Evolutionary conservation across 805 yeast genomes (phyloP).

Genomic region (Zygoascus flipseniorum): DNA sequence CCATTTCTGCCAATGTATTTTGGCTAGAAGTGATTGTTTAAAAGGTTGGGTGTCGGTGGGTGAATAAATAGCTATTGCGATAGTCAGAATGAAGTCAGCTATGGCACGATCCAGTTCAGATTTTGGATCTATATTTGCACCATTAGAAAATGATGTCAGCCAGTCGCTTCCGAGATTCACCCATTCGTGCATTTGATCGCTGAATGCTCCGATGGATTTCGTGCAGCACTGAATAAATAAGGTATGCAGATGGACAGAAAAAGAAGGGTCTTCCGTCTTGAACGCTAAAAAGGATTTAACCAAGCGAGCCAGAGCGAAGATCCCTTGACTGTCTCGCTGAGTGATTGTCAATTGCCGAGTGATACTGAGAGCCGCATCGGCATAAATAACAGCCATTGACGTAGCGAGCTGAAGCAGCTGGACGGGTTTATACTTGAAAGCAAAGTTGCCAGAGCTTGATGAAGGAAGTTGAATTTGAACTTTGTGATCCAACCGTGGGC

Average conservation of each 20-base stretch:
- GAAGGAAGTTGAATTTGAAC: background rate
- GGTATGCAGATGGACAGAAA: background rate
- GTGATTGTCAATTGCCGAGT: background rate
- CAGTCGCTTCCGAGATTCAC: background rate
- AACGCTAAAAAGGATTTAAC: background rate
- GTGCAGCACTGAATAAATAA: background rate
- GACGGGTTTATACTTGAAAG: background rate
- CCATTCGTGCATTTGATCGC: background rate
- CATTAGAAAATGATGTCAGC: background rate
- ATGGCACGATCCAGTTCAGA: background rate
- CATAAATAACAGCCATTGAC: background rate
- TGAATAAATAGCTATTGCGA: background rate
- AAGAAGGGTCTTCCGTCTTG: background rate
- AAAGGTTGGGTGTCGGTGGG: background rate
- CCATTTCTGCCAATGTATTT: background rate
- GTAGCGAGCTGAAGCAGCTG: background rate
- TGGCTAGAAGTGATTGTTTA: background rate
- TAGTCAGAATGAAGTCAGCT: constrained; percentile 1
- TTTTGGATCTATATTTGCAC: background rate
- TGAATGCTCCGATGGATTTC: background rate
- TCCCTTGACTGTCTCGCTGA: background rate
- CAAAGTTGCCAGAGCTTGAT: background rate
- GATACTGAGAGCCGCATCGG: background rate
- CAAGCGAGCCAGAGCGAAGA: background rate
- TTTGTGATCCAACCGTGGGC: background rate